Conservation (phyloP, 2,329 filamentous ascomycete genomes). For the Aspergillus tamarii region DNA sequence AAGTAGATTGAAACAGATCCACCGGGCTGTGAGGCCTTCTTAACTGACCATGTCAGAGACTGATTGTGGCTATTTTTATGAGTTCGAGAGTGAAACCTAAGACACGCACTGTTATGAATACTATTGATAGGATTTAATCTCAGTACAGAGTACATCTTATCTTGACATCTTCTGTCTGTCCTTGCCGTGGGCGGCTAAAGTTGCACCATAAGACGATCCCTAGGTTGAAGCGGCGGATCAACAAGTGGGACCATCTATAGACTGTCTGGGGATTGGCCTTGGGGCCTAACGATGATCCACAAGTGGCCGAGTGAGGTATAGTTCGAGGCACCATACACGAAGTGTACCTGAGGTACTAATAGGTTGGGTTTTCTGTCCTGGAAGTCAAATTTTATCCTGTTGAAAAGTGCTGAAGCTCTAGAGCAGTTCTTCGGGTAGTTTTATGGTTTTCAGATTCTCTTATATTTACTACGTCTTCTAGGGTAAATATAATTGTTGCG, state of each 20-base stretch:
- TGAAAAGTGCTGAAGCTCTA: not conserved
- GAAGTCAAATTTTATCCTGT: not conserved
- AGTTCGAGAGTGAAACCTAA: not conserved
- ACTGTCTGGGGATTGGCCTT: conserved; percentile 11
- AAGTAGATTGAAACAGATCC: conserved; percentile 17
- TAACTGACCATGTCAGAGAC: not conserved
- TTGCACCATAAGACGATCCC: not conserved
- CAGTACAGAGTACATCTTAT: not conserved
- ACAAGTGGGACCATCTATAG: conserved; percentile 8
- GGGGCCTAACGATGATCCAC: conserved; percentile 8
- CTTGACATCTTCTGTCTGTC: not conserved
- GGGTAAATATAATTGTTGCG: not conserved
- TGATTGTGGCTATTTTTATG: not conserved
- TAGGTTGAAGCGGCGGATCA: conserved; percentile 10
- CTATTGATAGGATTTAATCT: not conserved
- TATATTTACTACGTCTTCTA: not conserved
- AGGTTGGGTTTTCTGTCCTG: not conserved
- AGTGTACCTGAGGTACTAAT: conserved; percentile 2
- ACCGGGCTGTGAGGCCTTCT: conserved; percentile 2
- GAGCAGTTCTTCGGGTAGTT: not conserved
- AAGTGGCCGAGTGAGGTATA: not conserved
- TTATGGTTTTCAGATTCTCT: not conserved
- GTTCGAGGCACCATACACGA: not conserved
- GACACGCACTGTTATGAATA: not conserved
- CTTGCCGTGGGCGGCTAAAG: conserved; percentile 1